Conservation (phyloP, 2,329 filamentous ascomycete genomes). For the Sporothrix globosa region DNA sequence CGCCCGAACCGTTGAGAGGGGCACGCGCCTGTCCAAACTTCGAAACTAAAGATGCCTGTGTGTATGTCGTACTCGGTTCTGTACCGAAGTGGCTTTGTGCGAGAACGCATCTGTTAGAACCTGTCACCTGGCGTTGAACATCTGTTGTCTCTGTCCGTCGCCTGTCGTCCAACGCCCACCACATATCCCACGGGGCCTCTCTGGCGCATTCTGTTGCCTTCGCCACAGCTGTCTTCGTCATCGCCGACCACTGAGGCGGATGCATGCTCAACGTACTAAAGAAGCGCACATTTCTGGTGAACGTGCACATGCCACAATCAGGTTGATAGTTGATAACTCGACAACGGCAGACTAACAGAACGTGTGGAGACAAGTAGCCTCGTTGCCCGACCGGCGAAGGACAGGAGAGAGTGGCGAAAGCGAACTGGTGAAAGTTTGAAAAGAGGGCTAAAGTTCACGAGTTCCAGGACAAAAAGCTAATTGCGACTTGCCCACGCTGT, state of each 20-base stretch:
- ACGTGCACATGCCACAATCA: slow-evolving; percentile 2
- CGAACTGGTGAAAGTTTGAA: not conserved
- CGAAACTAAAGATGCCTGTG: not conserved
- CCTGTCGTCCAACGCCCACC: not conserved
- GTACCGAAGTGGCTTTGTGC: slow-evolving; percentile 4
- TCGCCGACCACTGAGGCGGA: not conserved
- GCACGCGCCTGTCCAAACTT: not conserved
- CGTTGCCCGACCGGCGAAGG: not conserved
- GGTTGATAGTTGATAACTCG: too few relatives aligned
- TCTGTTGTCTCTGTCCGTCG: not conserved
- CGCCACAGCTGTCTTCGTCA: not conserved
- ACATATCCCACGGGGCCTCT: too few relatives aligned
- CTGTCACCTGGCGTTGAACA: not conserved
- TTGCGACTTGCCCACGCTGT: not conserved
- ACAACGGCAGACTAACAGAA: not conserved
- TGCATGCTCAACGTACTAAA: not conserved
- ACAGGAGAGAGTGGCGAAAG: not conserved
- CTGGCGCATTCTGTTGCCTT: not conserved
- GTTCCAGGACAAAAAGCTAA: slow-evolving; percentile 9
- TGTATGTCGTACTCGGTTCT: not conserved
- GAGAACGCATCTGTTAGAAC: not conserved
- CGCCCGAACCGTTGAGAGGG: slow-evolving; percentile 3
- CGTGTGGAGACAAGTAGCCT: not conserved
- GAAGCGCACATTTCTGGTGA: not conserved
- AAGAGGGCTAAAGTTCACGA: slow-evolving; percentile 16